phyloP scores from a whole-genome alignment of 2,329 filamentous ascomycete genomes.

The Arthrobotrys megalospora region DNA sequence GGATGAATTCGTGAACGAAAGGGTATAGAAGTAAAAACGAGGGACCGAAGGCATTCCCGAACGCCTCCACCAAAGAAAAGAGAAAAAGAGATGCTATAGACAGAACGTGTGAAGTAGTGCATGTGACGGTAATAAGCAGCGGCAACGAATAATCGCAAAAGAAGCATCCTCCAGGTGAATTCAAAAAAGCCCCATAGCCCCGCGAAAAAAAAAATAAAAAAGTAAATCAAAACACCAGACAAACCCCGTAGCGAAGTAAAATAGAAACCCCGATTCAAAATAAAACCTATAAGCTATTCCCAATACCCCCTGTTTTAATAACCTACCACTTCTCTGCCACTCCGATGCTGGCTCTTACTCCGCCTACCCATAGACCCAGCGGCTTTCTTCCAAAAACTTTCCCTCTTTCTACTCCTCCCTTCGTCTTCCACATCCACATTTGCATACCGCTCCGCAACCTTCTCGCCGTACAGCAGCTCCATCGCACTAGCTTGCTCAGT shows the following conservation, averaged over 20 bases:
- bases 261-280: background rate
- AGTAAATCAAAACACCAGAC: slow-evolving; percentile 13
- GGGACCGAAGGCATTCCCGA: slow-evolving; percentile 40
- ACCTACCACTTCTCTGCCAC: slow-evolving; percentile 9
- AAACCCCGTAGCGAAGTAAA: slow-evolving; percentile 10
- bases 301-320: slow-evolving; percentile 5
- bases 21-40: slow-evolving; percentile 22
- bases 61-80: slow-evolving; percentile 22
- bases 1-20: background rate
- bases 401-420: slow-evolving; percentile 30
- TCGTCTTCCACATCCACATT: background rate
- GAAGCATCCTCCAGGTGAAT: slow-evolving; percentile 14
- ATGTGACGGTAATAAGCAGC: background rate
- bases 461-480: slow-evolving; percentile 31
- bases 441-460: background rate
- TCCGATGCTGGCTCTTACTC: slow-evolving; percentile 41
- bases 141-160: background rate
- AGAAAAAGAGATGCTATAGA: slow-evolving; percentile 11
- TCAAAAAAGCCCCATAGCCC: background rate
- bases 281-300: too few relatives aligned
- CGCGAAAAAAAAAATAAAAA: background rate
- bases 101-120: background rate
- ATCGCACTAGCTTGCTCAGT: slow-evolving; percentile 40
- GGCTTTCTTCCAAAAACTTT: slow-evolving; percentile 57
- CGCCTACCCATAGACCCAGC: slow-evolving; percentile 24